Conservation (phyloP, 1,284 basidiomycete genomes). For the Tranzscheliella williamsii region DNA sequence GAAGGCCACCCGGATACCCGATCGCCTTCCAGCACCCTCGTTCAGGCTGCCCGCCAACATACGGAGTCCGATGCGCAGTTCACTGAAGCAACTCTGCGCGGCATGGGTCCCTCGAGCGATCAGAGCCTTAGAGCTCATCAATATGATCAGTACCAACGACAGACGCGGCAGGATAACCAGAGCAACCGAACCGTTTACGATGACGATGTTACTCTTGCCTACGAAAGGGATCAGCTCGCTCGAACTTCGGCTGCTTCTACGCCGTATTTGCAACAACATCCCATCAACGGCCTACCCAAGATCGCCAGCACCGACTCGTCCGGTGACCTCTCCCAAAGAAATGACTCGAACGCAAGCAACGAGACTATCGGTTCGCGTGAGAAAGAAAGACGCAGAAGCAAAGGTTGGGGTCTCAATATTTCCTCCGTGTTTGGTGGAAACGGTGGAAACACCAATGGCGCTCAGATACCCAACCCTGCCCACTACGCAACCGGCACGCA, state of each 20-base stretch:
- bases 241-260: neutral
- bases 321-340: slow-evolving; percentile 29
- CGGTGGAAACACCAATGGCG: neutral
- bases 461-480: neutral
- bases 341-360: slow-evolving; percentile 36
- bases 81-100: slow-evolving; percentile 21
- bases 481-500: neutral
- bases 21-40: slow-evolving; percentile 13
- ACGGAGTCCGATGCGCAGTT: slow-evolving; percentile 14
- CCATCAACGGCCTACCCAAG: neutral
- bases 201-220: slow-evolving; percentile 13
- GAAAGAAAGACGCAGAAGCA: slow-evolving; percentile 34
- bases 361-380: slow-evolving; percentile 41
- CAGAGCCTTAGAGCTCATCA: slow-evolving; percentile 29
- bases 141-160: slow-evolving; percentile 32
- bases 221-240: slow-evolving; percentile 11
- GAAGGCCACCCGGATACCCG: slow-evolving; percentile 15
- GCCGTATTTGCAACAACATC: neutral
- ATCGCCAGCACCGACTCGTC: slow-evolving; percentile 6
- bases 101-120: slow-evolving; percentile 7
- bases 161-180: slow-evolving; percentile 15
- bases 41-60: slow-evolving; percentile 9
- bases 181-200: slow-evolving; percentile 17
- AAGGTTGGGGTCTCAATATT: slow-evolving; percentile 43
- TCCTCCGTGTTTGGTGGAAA: slow-evolving; percentile 28